These are phyloP conservation scores for Trichosporon coremiiforme DNA, from an alignment of 1,284 basidiomycete species.

Conservation along the genomic window DNA sequence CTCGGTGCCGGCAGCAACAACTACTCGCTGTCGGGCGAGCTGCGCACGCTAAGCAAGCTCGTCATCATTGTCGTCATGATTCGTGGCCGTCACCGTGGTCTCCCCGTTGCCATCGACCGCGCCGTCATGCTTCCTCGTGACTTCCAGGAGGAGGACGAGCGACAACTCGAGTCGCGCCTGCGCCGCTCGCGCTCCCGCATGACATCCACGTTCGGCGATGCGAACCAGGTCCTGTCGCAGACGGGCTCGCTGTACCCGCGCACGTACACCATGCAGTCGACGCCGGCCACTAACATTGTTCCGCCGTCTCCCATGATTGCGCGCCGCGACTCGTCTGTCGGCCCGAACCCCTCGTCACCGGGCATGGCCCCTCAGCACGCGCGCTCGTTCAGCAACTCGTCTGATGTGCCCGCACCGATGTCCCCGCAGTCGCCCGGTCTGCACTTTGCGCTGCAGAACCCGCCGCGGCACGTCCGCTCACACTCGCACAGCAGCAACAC, in stretches of 20 bases:
- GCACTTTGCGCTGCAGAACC: conserved; percentile 9
- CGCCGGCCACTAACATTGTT: conserved; percentile 3
- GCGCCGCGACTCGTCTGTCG: neutral
- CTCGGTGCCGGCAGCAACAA: conserved; percentile 67
- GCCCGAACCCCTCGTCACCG: neutral
- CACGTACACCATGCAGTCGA: conserved; percentile 21
- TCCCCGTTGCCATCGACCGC: conserved; percentile 55
- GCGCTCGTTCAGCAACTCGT: too few relatives aligned
- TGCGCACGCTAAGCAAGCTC: conserved; percentile 48
- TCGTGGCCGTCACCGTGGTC: conserved; percentile 49
- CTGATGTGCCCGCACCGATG: neutral
- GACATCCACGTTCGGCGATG: conserved; percentile 14
- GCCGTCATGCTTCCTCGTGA: conserved; percentile 56
- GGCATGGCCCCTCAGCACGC: too few relatives aligned
- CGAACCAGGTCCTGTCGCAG: conserved; percentile 17
- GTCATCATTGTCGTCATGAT: conserved; percentile 51
- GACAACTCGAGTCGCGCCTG: conserved; percentile 42
- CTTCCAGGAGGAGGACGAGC: conserved; percentile 50
- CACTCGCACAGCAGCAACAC: neutral
- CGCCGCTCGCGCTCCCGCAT: conserved; percentile 28
- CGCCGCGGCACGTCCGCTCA: neutral
- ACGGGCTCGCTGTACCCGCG: conserved; percentile 21
- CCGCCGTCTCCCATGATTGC: conserved; percentile 4
- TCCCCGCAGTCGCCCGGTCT: neutral
- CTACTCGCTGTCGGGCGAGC: conserved; percentile 45